Conservation (phyloP, 441 rosid genomes). For the Theobroma grandiflorum region DNA sequence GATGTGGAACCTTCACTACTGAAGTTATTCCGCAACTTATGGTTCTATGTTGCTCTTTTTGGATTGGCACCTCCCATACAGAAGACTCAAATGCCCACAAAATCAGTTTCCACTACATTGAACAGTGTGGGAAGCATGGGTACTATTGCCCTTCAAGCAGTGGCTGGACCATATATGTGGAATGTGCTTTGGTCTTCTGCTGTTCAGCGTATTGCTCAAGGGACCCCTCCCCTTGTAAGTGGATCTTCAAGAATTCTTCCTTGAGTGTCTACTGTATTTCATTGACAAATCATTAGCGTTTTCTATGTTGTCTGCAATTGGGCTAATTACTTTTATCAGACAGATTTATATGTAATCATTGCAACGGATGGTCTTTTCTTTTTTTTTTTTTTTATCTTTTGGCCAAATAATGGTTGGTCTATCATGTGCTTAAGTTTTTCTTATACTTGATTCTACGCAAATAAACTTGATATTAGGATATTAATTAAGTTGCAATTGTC, state of each 20-base stretch:
- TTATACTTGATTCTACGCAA: background rate
- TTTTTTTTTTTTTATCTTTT: too few relatives aligned
- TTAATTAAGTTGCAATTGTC: conserved; percentile 5
- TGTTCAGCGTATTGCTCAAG: conserved; percentile 91
- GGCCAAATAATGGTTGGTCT: too few relatives aligned
- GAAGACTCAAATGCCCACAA: conserved; percentile 62
- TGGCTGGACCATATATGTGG: conserved; percentile 98
- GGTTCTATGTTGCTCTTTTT: conserved; percentile 98
- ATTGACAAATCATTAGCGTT: conserved; percentile 4
- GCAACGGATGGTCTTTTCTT: background rate
- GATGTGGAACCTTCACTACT: conserved; percentile 92
- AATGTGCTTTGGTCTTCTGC: conserved; percentile 82
- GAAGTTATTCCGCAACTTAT: conserved; percentile 96
- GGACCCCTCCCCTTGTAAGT: conserved; percentile 99
- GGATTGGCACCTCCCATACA: conserved; percentile 96
- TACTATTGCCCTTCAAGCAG: conserved; percentile 88
- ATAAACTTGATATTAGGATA: conserved; percentile 13
- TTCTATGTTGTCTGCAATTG: conserved; percentile 10
- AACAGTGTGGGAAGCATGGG: conserved; percentile 81
- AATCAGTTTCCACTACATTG: conserved; percentile 75
- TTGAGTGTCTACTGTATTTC: conserved; percentile 19
- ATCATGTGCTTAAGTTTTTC: background rate
- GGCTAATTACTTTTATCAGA: conserved; percentile 6
- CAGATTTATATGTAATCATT: conserved; percentile 1
- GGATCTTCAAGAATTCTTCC: conserved; percentile 36